These are phyloP conservation scores for Vitis rupestris DNA, from an alignment of 164 flowering plant species.

Conservation along the genomic window DNA sequence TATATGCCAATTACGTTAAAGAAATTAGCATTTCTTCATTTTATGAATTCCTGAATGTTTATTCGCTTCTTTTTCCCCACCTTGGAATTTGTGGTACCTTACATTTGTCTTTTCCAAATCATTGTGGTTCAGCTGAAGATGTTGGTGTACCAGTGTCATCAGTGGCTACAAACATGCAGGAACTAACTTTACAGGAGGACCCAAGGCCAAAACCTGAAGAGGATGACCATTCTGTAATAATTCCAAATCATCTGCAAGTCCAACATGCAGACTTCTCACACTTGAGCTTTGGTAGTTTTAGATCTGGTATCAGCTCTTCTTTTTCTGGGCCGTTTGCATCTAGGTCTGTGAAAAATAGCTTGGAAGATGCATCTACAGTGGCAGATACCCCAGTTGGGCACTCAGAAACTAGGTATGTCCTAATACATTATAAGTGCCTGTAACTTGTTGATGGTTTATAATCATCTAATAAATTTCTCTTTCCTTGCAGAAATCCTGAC, in stretches of 20 bases:
- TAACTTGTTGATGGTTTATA: neutral
- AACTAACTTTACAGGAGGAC: conserved; percentile 56
- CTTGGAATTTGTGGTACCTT: too few species aligned
- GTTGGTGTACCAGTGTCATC: conserved; percentile 35
- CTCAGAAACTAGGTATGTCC: conserved; percentile 58
- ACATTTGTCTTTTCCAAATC: too few species aligned
- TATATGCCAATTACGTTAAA: too few species aligned
- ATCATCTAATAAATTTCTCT: conserved; percentile 1
- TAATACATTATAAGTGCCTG: neutral
- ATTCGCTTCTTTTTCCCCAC: neutral
- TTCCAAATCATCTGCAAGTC: conserved; percentile 90
- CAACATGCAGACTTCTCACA: conserved; percentile 78
- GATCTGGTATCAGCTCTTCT: conserved; percentile 53
- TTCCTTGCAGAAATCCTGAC: conserved; percentile 62
- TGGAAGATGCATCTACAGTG: conserved; percentile 52
- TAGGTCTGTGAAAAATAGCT: conserved; percentile 37
- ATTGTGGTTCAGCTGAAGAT: conserved; percentile 46
- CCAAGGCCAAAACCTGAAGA: conserved; percentile 35
- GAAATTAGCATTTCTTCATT: neutral
- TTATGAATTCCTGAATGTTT: neutral
- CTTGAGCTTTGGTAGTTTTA: conserved; percentile 96
- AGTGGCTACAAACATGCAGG: conserved; percentile 58
- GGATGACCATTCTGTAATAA: conserved; percentile 71
- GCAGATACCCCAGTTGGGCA: conserved; percentile 48
- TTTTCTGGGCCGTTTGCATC: conserved; percentile 53